Evolutionary conservation across 2,329 filamentous ascomycete genomes (phyloP).

Genomic region (Plectosphaerella sp.): DNA sequence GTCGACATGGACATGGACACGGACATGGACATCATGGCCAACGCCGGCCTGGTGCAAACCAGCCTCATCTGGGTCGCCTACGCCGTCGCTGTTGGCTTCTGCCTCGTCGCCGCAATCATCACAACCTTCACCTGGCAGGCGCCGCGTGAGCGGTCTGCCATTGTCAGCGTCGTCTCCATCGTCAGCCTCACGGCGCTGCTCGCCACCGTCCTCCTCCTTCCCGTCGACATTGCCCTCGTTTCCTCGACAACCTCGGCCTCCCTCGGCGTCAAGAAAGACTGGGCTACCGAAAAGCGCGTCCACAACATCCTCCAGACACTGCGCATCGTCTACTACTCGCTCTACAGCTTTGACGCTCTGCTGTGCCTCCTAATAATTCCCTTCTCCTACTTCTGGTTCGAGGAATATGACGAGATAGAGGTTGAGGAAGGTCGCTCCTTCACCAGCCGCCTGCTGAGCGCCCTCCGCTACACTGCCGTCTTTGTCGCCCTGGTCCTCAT

Average conservation of each 20-base stretch:
- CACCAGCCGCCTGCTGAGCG: constrained; percentile 70
- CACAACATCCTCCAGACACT: constrained; percentile 74
- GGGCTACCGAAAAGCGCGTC: constrained; percentile 82
- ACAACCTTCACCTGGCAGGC: constrained; percentile 92
- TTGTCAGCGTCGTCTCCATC: constrained; percentile 80
- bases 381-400: constrained; percentile 97
- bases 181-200: constrained; percentile 82
- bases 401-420: constrained; percentile 92
- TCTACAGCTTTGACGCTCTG: constrained; percentile 88
- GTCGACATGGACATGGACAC: neutral
- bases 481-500: constrained; percentile 78
- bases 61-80: constrained; percentile 95
- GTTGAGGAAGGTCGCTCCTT: constrained; percentile 72
- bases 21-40: constrained; percentile 24
- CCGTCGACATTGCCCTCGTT: constrained; percentile 91
- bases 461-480: constrained; percentile 83
- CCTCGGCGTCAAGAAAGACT: constrained; percentile 83
- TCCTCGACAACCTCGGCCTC: constrained; percentile 78
- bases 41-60: constrained; percentile 68
- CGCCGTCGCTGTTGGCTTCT: constrained; percentile 71
- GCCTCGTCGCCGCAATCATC: constrained; percentile 72
- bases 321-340: constrained; percentile 83
- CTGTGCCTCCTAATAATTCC: constrained; percentile 87
- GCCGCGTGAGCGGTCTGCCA: constrained; percentile 76
- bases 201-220: constrained; percentile 86